Percentiles rank a stretch among this genome's conserved stretches.
phyloP scores from a whole-genome alignment of 306 rosid genomes.

The Vigna reflexopilosa region DNA sequence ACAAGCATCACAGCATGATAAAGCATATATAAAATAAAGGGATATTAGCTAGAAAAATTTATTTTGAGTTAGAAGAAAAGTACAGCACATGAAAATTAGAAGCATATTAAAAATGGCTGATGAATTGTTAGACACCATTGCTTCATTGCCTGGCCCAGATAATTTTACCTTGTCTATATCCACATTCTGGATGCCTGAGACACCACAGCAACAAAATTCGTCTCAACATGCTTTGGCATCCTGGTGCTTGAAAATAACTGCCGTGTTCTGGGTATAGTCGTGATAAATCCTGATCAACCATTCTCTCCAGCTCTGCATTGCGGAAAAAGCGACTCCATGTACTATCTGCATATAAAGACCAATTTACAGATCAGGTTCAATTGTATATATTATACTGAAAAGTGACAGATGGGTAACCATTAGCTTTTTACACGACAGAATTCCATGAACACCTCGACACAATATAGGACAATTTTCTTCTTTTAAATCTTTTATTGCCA shows the following conservation, averaged over 20 bases:
- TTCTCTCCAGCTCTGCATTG: slow-evolving; percentile 91
- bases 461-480: slow-evolving; percentile 1
- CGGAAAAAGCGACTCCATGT: slow-evolving; percentile 98
- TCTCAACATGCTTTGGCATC: slow-evolving; percentile 96
- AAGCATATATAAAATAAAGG: slow-evolving; percentile 12
- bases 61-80: slow-evolving; percentile 8
- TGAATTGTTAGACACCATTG: slow-evolving; percentile 15
- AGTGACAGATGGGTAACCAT: not conserved
- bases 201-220: slow-evolving; percentile 95
- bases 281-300: slow-evolving; percentile 97
- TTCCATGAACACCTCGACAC: slow-evolving; percentile 18
- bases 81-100: slow-evolving; percentile 1
- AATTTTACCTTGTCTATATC: slow-evolving; percentile 87
- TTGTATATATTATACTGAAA: not conserved
- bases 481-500: not conserved
- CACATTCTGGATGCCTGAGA: slow-evolving; percentile 88
- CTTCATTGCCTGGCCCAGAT: slow-evolving; percentile 35
- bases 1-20: not conserved
- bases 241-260: slow-evolving; percentile 90
- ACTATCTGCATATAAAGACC: slow-evolving; percentile 72
- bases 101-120: slow-evolving; percentile 25
- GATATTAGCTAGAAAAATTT: not conserved
- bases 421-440: slow-evolving; percentile 8
- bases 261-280: slow-evolving; percentile 96
- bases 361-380: slow-evolving; percentile 37